Conservation (phyloP, 495 filamentous ascomycete species). For the Pseudevernia furfuracea region DNA sequence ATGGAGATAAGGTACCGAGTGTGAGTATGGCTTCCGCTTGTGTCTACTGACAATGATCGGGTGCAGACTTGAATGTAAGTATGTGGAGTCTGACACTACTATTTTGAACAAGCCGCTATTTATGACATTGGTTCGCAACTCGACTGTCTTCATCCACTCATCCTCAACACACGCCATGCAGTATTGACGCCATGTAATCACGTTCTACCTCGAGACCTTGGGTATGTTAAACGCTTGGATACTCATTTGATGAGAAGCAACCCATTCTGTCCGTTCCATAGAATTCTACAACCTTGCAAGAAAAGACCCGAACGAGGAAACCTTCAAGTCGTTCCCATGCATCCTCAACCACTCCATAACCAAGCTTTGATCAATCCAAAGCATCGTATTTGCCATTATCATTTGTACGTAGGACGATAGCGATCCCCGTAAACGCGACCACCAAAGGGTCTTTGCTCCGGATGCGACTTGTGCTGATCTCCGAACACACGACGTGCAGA, state of each 20-base stretch:
- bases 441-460: not conserved
- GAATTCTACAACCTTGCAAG: not conserved
- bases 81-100: not conserved
- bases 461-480: not conserved
- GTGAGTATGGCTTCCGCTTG: too few relatives aligned
- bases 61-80: not conserved
- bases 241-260: not conserved
- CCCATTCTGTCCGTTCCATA: not conserved
- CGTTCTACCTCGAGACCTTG: not conserved
- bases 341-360: not conserved
- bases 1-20: too few relatives aligned
- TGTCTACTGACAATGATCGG: not conserved
- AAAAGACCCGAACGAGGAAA: not conserved
- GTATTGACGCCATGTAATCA: not conserved
- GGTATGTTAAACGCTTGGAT: not conserved
- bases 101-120: not conserved
- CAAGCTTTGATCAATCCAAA: not conserved
- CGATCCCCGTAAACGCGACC: slow-evolving; percentile 1
- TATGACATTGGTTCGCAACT: not conserved
- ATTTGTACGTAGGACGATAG: slow-evolving; percentile 5
- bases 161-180: not conserved
- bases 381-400: not conserved
- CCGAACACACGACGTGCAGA: not conserved
- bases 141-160: not conserved
- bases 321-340: not conserved